phyloP scores from a whole-genome alignment of 208 protist genomes.

The Strigomonas galati region DNA sequence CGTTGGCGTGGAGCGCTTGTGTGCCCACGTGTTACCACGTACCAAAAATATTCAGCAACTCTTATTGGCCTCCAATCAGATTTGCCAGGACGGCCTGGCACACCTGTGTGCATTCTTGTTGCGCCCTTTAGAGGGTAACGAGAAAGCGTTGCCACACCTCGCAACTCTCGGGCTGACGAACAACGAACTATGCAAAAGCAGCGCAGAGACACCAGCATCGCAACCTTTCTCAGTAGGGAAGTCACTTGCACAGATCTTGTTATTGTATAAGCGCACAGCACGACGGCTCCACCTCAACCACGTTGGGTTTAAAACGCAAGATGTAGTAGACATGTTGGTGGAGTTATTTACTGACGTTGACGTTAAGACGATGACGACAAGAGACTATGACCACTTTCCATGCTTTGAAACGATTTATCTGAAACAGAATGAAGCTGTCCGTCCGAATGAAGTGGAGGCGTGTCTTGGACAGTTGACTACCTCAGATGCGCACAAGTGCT shows the following conservation, averaged over 20 bases:
- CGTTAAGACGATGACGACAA: conserved; percentile 1
- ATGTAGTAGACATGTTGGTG: conserved; percentile 16
- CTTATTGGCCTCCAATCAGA: conserved; percentile 3
- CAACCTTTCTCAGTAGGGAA: not conserved
- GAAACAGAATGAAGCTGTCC: conserved; percentile 14
- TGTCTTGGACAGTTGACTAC: not conserved
- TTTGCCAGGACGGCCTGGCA: not conserved
- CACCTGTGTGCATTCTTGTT: conserved; percentile 20
- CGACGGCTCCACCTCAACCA: conserved; percentile 44
- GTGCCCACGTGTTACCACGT: conserved; percentile 14
- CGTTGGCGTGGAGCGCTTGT: conserved; percentile 18
- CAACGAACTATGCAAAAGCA: conserved; percentile 20
- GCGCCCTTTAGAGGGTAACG: not conserved
- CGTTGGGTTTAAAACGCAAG: conserved; percentile 16
- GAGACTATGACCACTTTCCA: not conserved
- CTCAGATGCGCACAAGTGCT: not conserved
- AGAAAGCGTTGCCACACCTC: not conserved
- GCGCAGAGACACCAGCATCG: not conserved
- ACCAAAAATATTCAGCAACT: not conserved
- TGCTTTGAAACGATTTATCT: conserved; percentile 17
- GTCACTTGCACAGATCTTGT: not conserved
- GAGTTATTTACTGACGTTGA: conserved; percentile 8
- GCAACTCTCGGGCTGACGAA: conserved; percentile 40
- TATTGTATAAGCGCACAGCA: not conserved
- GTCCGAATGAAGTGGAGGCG: not conserved